Conservation (phyloP, 2,329 filamentous ascomycete species). For the Alternaria viburni region DNA sequence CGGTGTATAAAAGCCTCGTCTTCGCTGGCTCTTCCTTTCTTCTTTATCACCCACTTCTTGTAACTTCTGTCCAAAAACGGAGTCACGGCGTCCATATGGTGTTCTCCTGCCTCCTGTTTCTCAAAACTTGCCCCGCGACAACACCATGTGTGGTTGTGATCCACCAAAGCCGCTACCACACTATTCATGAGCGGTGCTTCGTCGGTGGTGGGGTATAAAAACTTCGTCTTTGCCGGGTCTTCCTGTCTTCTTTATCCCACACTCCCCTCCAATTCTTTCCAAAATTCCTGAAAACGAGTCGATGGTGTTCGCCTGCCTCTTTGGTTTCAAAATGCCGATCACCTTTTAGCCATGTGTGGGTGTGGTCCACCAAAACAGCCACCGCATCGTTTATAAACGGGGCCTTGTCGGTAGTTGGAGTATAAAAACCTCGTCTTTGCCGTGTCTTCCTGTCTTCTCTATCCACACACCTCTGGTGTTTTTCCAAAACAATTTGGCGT, state of each 20-base stretch:
- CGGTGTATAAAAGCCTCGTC: not conserved
- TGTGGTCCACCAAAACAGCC: not conserved
- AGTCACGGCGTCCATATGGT: no score
- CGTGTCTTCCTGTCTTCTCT: not conserved
- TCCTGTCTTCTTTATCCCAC: no score
- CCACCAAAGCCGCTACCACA: not conserved
- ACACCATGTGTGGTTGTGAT: not conserved
- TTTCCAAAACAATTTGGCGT: not conserved
- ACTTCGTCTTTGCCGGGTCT: no score
- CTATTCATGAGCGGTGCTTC: no score
- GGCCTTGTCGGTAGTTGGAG: accelerated
- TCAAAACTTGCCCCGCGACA: not conserved
- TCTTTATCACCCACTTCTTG: not conserved
- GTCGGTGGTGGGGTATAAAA: no score
- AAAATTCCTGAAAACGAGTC: no score
- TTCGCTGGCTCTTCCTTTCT: no score
- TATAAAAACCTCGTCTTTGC: not conserved
- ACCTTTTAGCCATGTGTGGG: no score
- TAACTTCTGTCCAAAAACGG: no score
- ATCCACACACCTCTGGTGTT: not conserved
- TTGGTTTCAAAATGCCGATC: no score
- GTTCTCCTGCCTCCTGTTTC: not conserved
- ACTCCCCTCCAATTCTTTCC: accelerated
- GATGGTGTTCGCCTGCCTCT: no score
- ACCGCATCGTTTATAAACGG: accelerated